Evolutionary conservation across 192 early-diverging fungal genomes (phyloP), one percentile per base, ranked within the genome.

Genomic region (Chytriomyces sp.): DNA sequence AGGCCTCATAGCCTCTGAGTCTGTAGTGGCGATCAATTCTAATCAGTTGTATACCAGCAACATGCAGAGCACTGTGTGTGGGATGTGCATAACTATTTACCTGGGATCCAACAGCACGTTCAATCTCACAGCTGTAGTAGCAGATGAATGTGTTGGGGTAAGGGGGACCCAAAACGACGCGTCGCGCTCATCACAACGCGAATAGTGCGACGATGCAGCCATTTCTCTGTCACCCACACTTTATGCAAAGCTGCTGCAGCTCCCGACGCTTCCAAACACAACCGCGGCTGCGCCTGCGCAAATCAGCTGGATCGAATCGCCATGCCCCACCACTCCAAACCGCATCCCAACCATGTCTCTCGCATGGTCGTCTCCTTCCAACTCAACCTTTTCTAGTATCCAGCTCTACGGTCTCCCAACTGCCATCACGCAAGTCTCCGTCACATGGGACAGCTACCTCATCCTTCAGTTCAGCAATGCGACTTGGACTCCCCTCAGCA

Each of bases 291-390:
- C 30, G 10, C 59, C 59, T 0, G 12, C 38, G 17, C 30, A 36
- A 37, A 61, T 61, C 34, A n/a, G 32, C 14, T 61, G 59, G 59
- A 19, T 14, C 8, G 59, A 61, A 38, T 14, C 34, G 31, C 17
- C 3, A 12, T 61, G 59, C 28, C 30, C 59, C 28, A 37, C 32
- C 1, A 61, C 10, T 0, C 33, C 37, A 25, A 36, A 28, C 30
- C 12, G 44, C 12, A 61, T 61, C 1, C 59, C 59, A 37, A 36
- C 59, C 14, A 61, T 61, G 59, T 61, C 59, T 12, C 7, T 61
- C 3, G 34, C 59, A 7, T 61, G 59, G 59, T 30, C 31, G 0
- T 36, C 31, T 19, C 30, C 33, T 19, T 19, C 12, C 44, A 36
- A 7, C 28, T 8, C 59, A 1, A 36, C 59, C 30, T 61, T 61